Conservation (phyloP, 148 eudicot genomes). For the Rhododendron griersonianum region DNA sequence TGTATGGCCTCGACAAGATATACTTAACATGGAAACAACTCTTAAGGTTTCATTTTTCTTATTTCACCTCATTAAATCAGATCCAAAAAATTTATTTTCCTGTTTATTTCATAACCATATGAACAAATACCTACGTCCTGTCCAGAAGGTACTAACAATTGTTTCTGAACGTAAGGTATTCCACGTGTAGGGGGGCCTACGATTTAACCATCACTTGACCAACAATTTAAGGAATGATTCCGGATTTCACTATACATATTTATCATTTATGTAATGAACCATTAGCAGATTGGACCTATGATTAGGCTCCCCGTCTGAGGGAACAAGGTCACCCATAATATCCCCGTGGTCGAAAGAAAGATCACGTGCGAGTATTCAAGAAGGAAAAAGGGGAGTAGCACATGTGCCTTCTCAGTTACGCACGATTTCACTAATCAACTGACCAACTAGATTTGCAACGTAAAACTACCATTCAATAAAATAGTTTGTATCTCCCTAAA, state of each 20-base stretch:
- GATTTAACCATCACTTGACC: neutral
- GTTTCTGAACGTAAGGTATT: neutral
- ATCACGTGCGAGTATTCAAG: neutral
- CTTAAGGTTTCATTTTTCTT: neutral
- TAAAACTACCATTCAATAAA: neutral
- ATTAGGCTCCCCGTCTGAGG: neutral
- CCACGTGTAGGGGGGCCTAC: neutral
- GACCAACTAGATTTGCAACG: neutral
- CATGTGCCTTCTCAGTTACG: neutral
- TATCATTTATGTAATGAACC: no score
- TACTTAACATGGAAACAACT: neutral
- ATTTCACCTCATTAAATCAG: neutral
- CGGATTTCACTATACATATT: neutral
- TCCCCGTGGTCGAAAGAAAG: neutral
- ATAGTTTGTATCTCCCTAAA: neutral
- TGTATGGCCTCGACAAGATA: neutral
- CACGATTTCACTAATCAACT: neutral
- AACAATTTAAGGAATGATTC: neutral
- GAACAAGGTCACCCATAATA: neutral
- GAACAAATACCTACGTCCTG: neutral
- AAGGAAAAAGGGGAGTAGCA: neutral
- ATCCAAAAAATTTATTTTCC: neutral
- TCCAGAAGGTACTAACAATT: neutral
- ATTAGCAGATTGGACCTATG: neutral
- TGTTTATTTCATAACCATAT: neutral